Evolutionary conservation across 2,329 filamentous ascomycete genomes (phyloP).

Genomic region (Fusarium annulatum): DNA sequence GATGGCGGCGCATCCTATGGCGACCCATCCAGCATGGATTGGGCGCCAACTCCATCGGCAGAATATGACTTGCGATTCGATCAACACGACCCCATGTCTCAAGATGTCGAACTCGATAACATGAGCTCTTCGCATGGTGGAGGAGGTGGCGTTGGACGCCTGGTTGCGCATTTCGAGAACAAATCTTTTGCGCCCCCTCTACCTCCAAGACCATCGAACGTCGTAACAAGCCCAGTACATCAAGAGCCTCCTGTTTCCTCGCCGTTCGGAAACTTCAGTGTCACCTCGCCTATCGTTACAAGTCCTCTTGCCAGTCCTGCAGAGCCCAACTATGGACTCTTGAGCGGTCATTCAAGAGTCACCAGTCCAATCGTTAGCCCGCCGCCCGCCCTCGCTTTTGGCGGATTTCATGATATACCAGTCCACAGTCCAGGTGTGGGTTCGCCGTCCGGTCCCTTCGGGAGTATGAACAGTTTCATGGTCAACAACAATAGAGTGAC

Average conservation of each 20-base stretch:
- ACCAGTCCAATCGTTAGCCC: constrained; percentile 50
- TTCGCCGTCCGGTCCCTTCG: constrained; percentile 46
- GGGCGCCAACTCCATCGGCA: constrained; percentile 47
- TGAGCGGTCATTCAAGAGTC: constrained; percentile 45
- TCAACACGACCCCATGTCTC: constrained; percentile 34
- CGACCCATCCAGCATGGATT: constrained; percentile 52
- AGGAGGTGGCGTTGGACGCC: constrained; percentile 50
- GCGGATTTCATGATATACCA: constrained; percentile 48
- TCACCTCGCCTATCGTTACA: constrained; percentile 45
- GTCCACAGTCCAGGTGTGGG: constrained; percentile 45
- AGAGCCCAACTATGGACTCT: constrained; percentile 49
- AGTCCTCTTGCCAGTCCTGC: constrained; percentile 49
- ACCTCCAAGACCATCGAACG: constrained; percentile 50
- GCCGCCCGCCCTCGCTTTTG: constrained; percentile 47
- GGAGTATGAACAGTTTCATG: constrained; percentile 50
- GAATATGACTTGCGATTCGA: constrained; percentile 47
- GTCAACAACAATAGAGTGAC: constrained; percentile 43
- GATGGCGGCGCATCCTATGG: constrained; percentile 43
- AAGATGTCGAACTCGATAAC: constrained; percentile 46
- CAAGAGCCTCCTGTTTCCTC: constrained; percentile 44
- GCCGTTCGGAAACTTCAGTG: constrained; percentile 48
- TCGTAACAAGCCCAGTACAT: constrained; percentile 42
- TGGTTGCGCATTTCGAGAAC: constrained; percentile 57
- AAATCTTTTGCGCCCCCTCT: constrained; percentile 52
- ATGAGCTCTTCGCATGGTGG: constrained; percentile 41